These are phyloP conservation scores for Mucuna pruriens DNA, from an alignment of 306 rosid species.

Conservation along the genomic window DNA sequence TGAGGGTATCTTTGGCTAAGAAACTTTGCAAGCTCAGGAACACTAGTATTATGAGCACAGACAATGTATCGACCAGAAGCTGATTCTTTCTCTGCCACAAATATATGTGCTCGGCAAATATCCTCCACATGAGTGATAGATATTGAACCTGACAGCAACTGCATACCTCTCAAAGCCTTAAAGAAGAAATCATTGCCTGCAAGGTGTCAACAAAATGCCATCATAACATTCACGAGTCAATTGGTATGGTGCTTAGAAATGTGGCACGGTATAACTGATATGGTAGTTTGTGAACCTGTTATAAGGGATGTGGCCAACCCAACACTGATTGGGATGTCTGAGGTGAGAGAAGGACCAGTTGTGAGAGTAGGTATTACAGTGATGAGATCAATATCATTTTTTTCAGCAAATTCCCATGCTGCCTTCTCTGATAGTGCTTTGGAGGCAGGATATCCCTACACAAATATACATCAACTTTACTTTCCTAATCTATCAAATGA, in stretches of 20 bases:
- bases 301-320: conserved; percentile 47
- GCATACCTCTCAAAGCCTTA: conserved; percentile 62
- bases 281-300: conserved; percentile 50
- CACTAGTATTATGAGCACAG: conserved; percentile 56
- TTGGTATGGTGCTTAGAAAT: background rate
- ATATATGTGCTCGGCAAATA: conserved; percentile 64
- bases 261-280: background rate
- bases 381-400: conserved; percentile 64
- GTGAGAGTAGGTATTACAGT: conserved; percentile 66
- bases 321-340: conserved; percentile 60
- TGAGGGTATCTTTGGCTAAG: conserved; percentile 62
- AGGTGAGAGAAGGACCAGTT: conserved; percentile 60
- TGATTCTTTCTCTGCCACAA: conserved; percentile 75
- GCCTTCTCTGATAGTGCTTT: conserved; percentile 69
- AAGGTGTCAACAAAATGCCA: background rate
- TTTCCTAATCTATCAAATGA: background rate
- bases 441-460: conserved; percentile 73
- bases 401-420: conserved; percentile 72
- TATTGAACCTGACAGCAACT: conserved; percentile 64
- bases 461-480: background rate
- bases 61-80: conserved; percentile 69
- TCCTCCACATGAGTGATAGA: conserved; percentile 71
- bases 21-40: conserved; percentile 67
- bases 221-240: conserved; percentile 8
- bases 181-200: conserved; percentile 64